phyloP scores from a whole-genome alignment of 768 basidiomycete genomes.

The Amanita phalloides region DNA sequence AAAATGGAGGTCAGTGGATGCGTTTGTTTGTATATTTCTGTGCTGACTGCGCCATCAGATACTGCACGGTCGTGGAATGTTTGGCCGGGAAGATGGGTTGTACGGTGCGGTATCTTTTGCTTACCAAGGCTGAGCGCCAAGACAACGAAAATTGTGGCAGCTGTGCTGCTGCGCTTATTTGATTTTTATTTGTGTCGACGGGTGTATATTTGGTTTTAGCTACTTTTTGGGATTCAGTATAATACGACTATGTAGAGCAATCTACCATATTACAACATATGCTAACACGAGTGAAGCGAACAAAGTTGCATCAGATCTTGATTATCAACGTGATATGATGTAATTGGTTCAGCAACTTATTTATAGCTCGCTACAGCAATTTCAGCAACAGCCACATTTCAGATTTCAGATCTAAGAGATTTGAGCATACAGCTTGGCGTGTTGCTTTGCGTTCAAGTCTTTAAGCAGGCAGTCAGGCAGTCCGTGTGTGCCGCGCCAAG shows the following conservation, averaged over 20 bases:
- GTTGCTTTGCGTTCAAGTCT: too few species aligned
- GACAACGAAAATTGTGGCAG: background rate
- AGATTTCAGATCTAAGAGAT: too few species aligned
- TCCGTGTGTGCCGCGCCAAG: background rate
- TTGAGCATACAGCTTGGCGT: too few species aligned
- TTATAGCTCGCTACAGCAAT: background rate
- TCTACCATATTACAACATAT: background rate
- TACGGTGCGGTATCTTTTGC: constrained; percentile 94
- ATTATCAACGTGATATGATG: background rate
- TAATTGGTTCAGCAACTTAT: background rate
- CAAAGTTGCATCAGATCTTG: background rate
- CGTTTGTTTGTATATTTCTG: background rate
- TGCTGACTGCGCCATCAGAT: constrained; percentile 33
- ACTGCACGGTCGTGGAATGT: constrained; percentile 80
- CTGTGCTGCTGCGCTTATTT: background rate
- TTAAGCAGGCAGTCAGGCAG: background rate
- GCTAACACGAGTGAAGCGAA: background rate
- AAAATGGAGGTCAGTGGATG: constrained; percentile 84
- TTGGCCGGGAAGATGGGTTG: constrained; percentile 87
- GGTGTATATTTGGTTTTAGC: background rate
- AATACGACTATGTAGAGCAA: background rate
- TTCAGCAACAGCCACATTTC: background rate
- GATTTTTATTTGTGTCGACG: background rate
- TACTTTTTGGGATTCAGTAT: background rate
- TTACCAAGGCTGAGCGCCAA: constrained; percentile 60